These are phyloP conservation scores for Annulohypoxylon truncatum DNA, from an alignment of 2,329 filamentous ascomycete genomes.

Conservation along the genomic window DNA sequence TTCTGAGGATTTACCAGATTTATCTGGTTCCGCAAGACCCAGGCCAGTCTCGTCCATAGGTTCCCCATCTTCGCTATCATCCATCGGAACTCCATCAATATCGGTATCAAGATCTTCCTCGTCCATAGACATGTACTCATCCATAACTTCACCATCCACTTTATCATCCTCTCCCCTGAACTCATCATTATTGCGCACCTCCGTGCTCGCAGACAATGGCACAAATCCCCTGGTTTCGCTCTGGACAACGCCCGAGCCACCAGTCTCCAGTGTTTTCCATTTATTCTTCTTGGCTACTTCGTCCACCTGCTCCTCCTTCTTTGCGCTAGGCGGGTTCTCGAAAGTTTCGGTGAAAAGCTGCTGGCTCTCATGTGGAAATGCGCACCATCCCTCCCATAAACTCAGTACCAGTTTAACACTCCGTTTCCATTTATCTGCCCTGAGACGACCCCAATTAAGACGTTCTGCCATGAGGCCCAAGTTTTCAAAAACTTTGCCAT, in stretches of 20 bases:
- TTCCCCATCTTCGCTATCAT: constrained; percentile 49
- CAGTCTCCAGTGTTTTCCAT: constrained; percentile 65
- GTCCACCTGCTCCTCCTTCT: constrained; percentile 49
- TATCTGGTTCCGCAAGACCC: constrained; percentile 39
- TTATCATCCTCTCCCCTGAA: constrained; percentile 50
- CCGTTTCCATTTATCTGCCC: constrained; percentile 86
- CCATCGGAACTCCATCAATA: constrained; percentile 58
- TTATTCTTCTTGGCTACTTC: constrained; percentile 55
- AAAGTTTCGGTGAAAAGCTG: constrained; percentile 78
- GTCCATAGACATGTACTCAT: constrained; percentile 59
- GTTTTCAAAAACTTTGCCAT: constrained; percentile 75
- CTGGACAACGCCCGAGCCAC: constrained; percentile 42
- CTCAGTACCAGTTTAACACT: constrained; percentile 76
- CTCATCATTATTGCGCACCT: constrained; percentile 51
- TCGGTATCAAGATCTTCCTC: constrained; percentile 63
- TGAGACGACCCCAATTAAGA: constrained; percentile 81
- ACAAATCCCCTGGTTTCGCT: constrained; percentile 46
- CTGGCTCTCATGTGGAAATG: constrained; percentile 79
- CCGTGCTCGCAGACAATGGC: constrained; percentile 40
- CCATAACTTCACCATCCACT: constrained; percentile 60
- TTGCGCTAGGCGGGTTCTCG: constrained; percentile 72
- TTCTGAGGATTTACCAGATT: constrained; percentile 27
- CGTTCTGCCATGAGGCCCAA: constrained; percentile 79
- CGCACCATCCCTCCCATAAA: constrained; percentile 78
- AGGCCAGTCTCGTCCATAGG: constrained; percentile 48